Percentiles rank a stretch among this genome's conserved stretches.
Evolutionary conservation across 768 basidiomycete genomes (phyloP).

Genomic region (Lentinula boryana): DNA sequence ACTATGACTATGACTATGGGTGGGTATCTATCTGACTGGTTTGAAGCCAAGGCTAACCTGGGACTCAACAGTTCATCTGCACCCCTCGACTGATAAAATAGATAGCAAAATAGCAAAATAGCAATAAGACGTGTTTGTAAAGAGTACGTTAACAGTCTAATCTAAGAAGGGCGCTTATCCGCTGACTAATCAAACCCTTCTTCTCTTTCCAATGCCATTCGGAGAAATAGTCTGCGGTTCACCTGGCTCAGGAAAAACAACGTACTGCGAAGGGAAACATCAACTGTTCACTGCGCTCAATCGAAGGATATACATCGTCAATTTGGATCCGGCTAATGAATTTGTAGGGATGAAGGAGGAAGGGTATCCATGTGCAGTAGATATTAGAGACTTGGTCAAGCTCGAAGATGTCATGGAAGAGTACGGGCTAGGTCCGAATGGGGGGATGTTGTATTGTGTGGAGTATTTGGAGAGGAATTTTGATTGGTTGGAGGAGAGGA

Average conservation of each 20-base stretch:
- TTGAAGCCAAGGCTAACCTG: no score
- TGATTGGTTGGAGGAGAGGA: constrained; percentile 75
- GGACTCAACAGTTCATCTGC: no score
- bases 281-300: constrained; percentile 84
- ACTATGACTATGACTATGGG: no score
- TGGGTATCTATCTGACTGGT: no score
- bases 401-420: constrained; percentile 83
- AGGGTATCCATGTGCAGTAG: constrained; percentile 87
- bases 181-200: not conserved
- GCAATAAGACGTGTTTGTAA: no score
- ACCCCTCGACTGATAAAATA: no score
- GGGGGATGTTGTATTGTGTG: constrained; percentile 94
- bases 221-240: constrained; percentile 85
- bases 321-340: constrained; percentile 94
- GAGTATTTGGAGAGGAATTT: constrained; percentile 95
- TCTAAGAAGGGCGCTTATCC: no score
- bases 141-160: no score
- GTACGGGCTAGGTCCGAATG: constrained; percentile 87
- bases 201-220: constrained; percentile 66
- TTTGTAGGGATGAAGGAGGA: no score
- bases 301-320: constrained; percentile 85
- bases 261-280: constrained; percentile 82
- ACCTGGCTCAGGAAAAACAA: constrained; percentile 84
- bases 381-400: constrained; percentile 81
- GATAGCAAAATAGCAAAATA: no score